phyloP scores from a whole-genome alignment of 441 rosid genomes.

The Gossypium trilobum region DNA sequence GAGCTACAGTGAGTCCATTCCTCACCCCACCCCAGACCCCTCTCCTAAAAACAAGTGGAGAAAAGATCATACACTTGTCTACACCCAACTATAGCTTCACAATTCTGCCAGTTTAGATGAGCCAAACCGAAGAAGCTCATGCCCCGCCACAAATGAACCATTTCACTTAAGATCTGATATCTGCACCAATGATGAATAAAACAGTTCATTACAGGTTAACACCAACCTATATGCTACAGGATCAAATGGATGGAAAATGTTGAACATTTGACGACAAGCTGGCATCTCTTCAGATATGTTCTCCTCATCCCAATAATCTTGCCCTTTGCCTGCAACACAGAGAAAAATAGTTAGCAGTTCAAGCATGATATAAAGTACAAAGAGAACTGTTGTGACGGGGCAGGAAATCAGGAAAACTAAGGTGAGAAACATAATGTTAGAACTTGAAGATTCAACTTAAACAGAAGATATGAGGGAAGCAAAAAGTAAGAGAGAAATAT shows the following conservation, averaged over 20 bases:
- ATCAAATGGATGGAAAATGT: conserved; percentile 94
- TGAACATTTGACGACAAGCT: conserved; percentile 89
- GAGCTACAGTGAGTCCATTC: neutral
- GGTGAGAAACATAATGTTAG: neutral
- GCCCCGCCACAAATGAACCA: neutral
- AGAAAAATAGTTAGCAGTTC: conserved; percentile 4
- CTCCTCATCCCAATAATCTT: conserved; percentile 81
- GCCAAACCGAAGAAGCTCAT: conserved; percentile 1
- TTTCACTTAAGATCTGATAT: neutral
- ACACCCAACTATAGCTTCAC: conserved; percentile 1
- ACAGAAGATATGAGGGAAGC: neutral
- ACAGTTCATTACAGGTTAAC: neutral
- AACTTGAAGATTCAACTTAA: conserved; percentile 1
- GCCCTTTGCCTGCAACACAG: conserved; percentile 60
- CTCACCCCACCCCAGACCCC: neutral
- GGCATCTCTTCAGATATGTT: conserved; percentile 86
- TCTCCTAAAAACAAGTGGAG: neutral
- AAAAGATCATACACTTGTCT: conserved; percentile 5
- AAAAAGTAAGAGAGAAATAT: neutral
- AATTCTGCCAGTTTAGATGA: conserved; percentile 4
- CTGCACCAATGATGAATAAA: neutral
- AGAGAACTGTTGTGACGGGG: neutral
- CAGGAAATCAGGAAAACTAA: neutral
- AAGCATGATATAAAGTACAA: conserved; percentile 2
- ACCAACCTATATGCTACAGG: conserved; percentile 96